Percentiles rank a stretch among this genome's conserved stretches.
These are phyloP conservation scores for Colletotrichum sp. DNA, from an alignment of 2,329 filamentous ascomycete species.

Conservation along the genomic window DNA sequence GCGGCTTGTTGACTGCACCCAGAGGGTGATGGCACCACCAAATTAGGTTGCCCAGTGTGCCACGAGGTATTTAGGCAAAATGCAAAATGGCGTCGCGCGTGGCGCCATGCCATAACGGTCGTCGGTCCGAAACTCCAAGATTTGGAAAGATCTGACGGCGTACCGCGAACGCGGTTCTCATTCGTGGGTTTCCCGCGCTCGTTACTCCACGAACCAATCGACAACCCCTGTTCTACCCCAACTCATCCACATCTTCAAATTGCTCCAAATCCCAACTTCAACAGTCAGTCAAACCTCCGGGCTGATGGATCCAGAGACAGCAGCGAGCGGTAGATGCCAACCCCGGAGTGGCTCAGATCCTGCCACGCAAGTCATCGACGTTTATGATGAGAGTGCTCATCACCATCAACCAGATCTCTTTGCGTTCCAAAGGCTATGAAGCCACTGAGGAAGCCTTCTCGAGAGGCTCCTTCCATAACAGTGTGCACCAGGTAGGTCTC, in stretches of 20 bases:
- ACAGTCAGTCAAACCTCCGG: not conserved
- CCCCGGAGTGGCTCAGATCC: not conserved
- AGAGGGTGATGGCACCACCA: not conserved
- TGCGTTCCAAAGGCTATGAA: not conserved
- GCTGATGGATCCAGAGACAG: not conserved
- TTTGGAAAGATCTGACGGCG: slow-evolving; percentile 9
- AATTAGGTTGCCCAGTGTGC: slow-evolving; percentile 9
- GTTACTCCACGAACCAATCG: slow-evolving; percentile 15
- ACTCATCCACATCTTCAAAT: slow-evolving; percentile 14
- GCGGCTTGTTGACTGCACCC: not conserved
- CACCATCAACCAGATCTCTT: not conserved
- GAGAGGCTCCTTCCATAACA: not conserved
- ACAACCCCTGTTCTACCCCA: slow-evolving; percentile 18
- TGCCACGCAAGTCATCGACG: not conserved
- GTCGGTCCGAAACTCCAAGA: slow-evolving; percentile 23
- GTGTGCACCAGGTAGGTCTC: not conserved
- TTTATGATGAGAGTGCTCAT: not conserved
- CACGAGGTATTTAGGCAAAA: slow-evolving; percentile 21
- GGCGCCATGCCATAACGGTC: slow-evolving; percentile 21
- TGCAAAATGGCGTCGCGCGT: slow-evolving; percentile 15
- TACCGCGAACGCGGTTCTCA: not conserved
- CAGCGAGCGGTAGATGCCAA: not conserved
- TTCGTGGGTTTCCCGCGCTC: slow-evolving; percentile 12
- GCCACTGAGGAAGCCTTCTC: not conserved
- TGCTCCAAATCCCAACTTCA: not conserved